Conservation (phyloP, 495 filamentous ascomycete species). For the Cercophora sp. region DNA sequence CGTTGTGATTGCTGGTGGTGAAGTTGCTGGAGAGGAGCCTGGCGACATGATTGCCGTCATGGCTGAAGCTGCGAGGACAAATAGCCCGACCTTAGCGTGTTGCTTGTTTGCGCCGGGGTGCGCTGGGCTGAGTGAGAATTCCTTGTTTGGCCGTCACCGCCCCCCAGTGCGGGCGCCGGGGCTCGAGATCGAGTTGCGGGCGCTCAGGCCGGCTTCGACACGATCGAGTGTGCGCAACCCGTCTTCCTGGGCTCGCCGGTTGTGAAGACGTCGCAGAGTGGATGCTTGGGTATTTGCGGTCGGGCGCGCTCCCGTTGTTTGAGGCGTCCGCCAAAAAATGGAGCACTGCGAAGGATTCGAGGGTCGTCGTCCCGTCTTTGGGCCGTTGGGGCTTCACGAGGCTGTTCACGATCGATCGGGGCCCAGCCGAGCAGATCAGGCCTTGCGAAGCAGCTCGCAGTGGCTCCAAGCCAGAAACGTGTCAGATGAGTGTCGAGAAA, state of each 20-base stretch:
- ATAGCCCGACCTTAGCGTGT: neutral
- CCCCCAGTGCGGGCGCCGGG: constrained; percentile 6
- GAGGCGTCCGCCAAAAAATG: no score
- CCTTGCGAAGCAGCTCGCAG: neutral
- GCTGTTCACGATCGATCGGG: constrained; percentile 8
- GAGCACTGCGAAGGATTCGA: no score
- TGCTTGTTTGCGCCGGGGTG: neutral
- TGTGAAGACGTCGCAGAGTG: no score
- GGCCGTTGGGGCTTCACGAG: neutral
- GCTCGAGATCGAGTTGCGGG: neutral
- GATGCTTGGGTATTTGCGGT: no score
- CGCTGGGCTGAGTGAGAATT: neutral
- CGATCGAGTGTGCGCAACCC: no score
- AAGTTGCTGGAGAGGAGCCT: constrained; percentile 47
- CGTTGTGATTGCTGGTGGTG: constrained; percentile 41
- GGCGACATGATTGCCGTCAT: constrained; percentile 60
- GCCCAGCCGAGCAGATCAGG: neutral
- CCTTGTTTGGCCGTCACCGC: constrained; percentile 11
- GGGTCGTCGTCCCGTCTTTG: neutral
- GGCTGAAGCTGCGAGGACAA: constrained; percentile 10
- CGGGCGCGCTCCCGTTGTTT: no score
- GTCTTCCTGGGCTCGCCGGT: neutral
- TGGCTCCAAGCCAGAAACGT: neutral
- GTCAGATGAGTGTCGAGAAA: neutral
- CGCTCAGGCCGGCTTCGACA: no score